phyloP scores from a whole-genome alignment of 1,284 basidiomycete genomes.

The Takashimella koratensis region DNA sequence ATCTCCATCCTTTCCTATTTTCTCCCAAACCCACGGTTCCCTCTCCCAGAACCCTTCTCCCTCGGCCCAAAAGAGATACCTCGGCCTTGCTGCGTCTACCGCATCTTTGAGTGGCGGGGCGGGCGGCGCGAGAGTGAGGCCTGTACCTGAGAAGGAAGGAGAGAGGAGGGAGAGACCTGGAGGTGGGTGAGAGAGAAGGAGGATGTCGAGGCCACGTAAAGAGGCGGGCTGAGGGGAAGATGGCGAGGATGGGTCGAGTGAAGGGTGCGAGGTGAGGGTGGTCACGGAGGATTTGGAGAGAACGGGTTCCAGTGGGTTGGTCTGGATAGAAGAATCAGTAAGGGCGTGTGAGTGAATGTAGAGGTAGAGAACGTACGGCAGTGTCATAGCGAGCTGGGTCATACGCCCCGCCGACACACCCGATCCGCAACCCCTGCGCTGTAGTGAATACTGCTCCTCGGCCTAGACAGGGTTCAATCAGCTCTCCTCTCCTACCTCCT shows the following conservation, averaged over 20 bases:
- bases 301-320: constrained; percentile 49
- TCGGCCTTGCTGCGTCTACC: constrained; percentile 50
- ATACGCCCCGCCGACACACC: constrained; percentile 74
- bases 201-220: constrained; percentile 69
- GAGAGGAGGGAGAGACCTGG: constrained; percentile 65
- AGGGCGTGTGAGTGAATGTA: neutral
- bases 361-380: neutral
- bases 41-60: constrained; percentile 76
- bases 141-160: constrained; percentile 52
- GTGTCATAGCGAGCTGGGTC: constrained; percentile 58
- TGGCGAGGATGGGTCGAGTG: constrained; percentile 43
- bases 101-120: constrained; percentile 66
- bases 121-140: constrained; percentile 50
- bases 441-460: constrained; percentile 61
- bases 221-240: constrained; percentile 41
- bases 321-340: neutral
- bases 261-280: constrained; percentile 56
- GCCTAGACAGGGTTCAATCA: neutral
- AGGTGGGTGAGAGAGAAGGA: constrained; percentile 78
- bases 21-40: constrained; percentile 81
- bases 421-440: constrained; percentile 76
- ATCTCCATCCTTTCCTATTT: constrained; percentile 55
- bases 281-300: constrained; percentile 66
- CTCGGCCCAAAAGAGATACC: constrained; percentile 56
- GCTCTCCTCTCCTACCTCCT: no score